These are phyloP conservation scores for Penicillium canariense DNA, from an alignment of 495 filamentous ascomycete genomes.

Conservation along the genomic window DNA sequence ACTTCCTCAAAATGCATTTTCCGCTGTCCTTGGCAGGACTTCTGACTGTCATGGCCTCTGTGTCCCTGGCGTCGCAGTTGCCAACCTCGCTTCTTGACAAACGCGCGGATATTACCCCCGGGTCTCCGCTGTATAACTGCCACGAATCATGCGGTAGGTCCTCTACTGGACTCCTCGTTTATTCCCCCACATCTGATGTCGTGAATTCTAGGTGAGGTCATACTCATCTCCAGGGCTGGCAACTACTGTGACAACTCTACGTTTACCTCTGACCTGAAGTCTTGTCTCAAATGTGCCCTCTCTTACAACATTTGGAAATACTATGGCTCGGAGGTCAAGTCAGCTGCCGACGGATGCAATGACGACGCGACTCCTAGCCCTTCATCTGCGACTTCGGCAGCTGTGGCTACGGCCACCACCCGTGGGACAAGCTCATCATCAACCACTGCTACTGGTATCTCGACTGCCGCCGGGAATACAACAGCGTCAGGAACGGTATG, in stretches of 20 bases:
- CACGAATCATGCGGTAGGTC: constrained; percentile 49
- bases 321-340: constrained; percentile 38
- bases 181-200: too few species aligned
- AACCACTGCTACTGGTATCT: background rate
- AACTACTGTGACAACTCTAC: constrained; percentile 40
- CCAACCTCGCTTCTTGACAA: background rate
- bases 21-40: constrained; percentile 1
- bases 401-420: constrained; percentile 13
- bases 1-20: background rate
- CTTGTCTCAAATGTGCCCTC: constrained; percentile 45
- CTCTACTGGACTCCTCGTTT: background rate
- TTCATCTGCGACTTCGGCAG: constrained; percentile 13
- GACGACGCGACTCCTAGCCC: constrained; percentile 38
- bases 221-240: constrained; percentile 30
- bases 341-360: constrained; percentile 34
- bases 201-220: constrained; percentile 45
- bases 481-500: background rate
- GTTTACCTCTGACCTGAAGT: constrained; percentile 40
- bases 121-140: constrained; percentile 45
- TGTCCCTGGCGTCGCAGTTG: constrained; percentile 8
- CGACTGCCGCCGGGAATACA: background rate
- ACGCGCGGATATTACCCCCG: constrained; percentile 28
- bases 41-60: constrained; percentile 13
- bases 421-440: background rate
- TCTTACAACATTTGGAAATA: constrained; percentile 49